Evolutionary conservation across 495 filamentous ascomycete genomes (phyloP).

Genomic region (Neurospora sp.): DNA sequence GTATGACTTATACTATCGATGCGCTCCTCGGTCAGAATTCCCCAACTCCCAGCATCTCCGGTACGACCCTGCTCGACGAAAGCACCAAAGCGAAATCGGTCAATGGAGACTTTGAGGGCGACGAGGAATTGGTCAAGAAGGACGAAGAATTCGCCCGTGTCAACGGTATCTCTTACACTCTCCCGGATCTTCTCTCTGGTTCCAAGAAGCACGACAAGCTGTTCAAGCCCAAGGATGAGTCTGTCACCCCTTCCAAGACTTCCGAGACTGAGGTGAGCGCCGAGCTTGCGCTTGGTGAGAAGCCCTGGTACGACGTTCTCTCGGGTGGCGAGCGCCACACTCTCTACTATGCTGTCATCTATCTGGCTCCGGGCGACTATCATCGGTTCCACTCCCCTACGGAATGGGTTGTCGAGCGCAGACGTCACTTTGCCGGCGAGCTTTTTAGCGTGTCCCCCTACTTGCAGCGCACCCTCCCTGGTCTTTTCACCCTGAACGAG

Average conservation of each 20-base stretch:
- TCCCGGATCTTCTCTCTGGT: conserved; percentile 84
- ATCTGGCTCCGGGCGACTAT: conserved; percentile 97
- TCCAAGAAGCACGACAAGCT: conserved; percentile 27
- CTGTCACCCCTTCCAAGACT: conserved; percentile 46
- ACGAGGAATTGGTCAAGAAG: conserved; percentile 57
- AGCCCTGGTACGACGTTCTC: conserved; percentile 67
- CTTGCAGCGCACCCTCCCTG: conserved; percentile 80
- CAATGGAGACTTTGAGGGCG: conserved; percentile 18
- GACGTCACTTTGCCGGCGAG: conserved; percentile 94
- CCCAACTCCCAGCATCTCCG: conserved; percentile 32
- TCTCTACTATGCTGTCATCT: conserved; percentile 93
- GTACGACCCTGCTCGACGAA: conserved; percentile 10
- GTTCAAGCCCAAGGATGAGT: conserved; percentile 32
- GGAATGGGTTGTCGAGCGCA: conserved; percentile 84
- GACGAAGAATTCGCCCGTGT: conserved; percentile 91
- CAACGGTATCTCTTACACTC: conserved; percentile 94
- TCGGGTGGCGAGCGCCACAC: conserved; percentile 46
- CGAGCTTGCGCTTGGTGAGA: conserved; percentile 66
- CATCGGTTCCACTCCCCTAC: conserved; percentile 95
- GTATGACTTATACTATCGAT: conserved; percentile 94
- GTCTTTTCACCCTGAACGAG: conserved; percentile 94
- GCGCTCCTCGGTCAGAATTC: conserved; percentile 67
- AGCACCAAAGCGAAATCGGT: not conserved
- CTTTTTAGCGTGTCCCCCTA: conserved; percentile 93
- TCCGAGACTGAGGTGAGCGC: conserved; percentile 75